Conservation (phyloP, 768 basidiomycete species). For the Tephrocybe sp. region DNA sequence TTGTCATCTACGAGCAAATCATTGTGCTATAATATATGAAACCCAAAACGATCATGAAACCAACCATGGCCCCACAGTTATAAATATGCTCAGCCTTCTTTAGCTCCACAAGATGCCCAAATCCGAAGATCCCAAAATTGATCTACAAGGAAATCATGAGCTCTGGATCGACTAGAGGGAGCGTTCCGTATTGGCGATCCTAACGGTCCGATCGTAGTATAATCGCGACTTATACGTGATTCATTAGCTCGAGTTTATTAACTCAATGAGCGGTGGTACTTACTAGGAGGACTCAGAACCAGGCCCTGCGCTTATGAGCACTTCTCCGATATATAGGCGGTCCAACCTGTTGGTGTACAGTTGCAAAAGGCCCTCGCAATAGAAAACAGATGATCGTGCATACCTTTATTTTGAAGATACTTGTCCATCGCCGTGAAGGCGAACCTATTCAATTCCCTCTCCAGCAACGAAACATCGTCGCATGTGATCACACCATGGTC, state of each 20-base stretch:
- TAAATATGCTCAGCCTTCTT: background rate
- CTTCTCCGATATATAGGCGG: conserved; percentile 29
- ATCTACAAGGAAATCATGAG: background rate
- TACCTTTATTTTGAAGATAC: conserved; percentile 46
- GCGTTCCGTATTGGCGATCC: background rate
- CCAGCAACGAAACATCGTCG: conserved; percentile 47
- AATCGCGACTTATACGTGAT: background rate
- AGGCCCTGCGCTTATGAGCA: conserved; percentile 21
- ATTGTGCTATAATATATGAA: background rate
- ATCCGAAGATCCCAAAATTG: background rate
- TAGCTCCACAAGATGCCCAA: background rate
- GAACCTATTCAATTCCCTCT: conserved; percentile 45
- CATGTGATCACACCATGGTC: conserved; percentile 49
- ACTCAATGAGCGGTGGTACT: too few species aligned
- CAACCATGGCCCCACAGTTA: background rate
- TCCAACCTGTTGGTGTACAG: conserved; percentile 20
- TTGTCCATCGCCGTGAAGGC: conserved; percentile 51
- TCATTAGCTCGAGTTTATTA: background rate
- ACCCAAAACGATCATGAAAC: background rate
- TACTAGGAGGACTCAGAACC: background rate
- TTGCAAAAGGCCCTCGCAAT: background rate
- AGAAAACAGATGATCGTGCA: background rate
- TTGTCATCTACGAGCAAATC: too few species aligned
- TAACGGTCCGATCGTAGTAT: background rate
- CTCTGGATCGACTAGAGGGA: background rate